Percentiles rank a stretch among this genome's conserved stretches.
Evolutionary conservation across 2,329 filamentous ascomycete genomes (phyloP).

Genomic region (Pseudopithomyces maydicus): DNA sequence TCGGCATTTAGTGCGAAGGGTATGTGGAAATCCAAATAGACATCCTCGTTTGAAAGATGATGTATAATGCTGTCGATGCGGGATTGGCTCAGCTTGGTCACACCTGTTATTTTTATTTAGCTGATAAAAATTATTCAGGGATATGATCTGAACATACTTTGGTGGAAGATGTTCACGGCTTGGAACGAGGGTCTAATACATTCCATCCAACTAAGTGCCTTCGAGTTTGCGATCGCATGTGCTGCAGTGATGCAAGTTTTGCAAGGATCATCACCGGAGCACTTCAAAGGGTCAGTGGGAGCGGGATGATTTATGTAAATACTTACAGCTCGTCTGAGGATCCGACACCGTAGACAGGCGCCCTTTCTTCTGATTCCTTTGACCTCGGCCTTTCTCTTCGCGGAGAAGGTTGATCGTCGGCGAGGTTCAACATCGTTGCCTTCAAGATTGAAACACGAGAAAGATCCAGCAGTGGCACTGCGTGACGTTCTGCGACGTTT

Average conservation of each 20-base stretch:
- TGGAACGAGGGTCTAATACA: conserved; percentile 24
- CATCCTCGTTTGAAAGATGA: conserved; percentile 19
- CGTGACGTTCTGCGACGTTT: conserved; percentile 5
- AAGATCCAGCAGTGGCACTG: conserved; percentile 4
- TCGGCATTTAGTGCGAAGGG: conserved; percentile 23
- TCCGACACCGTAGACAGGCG: conserved; percentile 20
- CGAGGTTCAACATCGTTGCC: conserved; percentile 16
- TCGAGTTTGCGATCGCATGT: conserved; percentile 14
- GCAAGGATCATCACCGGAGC: conserved; percentile 24
- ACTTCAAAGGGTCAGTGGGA: conserved; percentile 10
- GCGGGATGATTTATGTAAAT: not conserved
- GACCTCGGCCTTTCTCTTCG: conserved; percentile 18
- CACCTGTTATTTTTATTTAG: conserved; percentile 3
- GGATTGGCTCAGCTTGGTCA: not conserved
- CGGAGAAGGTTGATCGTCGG: conserved; percentile 17
- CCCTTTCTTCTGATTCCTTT: conserved; percentile 16
- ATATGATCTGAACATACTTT: not conserved
- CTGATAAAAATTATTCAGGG: not conserved
- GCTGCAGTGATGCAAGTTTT: conserved; percentile 19
- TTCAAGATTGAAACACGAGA: conserved; percentile 19
- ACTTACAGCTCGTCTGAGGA: conserved; percentile 22
- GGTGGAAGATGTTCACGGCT: conserved; percentile 18
- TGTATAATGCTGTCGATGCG: conserved; percentile 16
- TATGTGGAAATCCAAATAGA: conserved; percentile 24
- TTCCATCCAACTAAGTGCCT: conserved; percentile 24